Conservation (phyloP, 2,329 filamentous ascomycete species). For the Lasiodiplodia sp. region DNA sequence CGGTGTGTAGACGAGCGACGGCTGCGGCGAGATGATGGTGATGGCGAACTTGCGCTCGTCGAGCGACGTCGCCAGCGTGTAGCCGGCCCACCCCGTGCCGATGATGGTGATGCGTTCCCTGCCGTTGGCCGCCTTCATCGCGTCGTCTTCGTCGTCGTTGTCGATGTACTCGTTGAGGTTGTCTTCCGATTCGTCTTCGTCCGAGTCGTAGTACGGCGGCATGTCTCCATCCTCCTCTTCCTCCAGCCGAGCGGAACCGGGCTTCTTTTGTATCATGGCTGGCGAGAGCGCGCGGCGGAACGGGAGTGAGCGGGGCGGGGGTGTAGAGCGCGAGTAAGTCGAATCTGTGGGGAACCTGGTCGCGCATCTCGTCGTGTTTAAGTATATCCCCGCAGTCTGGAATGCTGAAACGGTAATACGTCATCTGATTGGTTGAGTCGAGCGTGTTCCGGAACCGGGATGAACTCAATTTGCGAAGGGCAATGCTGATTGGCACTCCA, state of each 20-base stretch:
- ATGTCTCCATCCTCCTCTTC: background rate
- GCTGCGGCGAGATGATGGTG: slow-evolving; percentile 51
- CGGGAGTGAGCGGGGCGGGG: background rate
- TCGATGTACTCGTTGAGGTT: slow-evolving; percentile 3
- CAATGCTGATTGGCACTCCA: background rate
- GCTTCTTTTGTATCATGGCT: slow-evolving; percentile 3
- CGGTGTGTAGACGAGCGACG: slow-evolving; percentile 55
- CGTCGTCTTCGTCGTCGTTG: background rate
- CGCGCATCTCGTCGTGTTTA: slow-evolving; percentile 2
- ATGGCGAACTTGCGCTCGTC: slow-evolving; percentile 48
- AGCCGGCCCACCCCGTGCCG: slow-evolving; percentile 53
- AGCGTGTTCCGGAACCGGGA: slow-evolving; percentile 7
- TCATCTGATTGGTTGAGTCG: background rate
- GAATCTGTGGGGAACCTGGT: slow-evolving; percentile 22
- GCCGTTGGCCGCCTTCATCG: background rate
- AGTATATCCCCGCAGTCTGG: slow-evolving; percentile 18
- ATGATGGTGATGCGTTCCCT: slow-evolving; percentile 41
- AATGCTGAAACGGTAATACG: background rate
- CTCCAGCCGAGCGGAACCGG: background rate
- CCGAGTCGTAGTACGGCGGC: slow-evolving; percentile 2
- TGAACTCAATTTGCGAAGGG: background rate
- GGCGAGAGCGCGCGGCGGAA: background rate
- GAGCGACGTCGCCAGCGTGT: slow-evolving; percentile 48
- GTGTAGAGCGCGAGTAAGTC: slow-evolving; percentile 1
- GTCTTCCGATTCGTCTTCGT: background rate